phyloP scores from a whole-genome alignment of 2,329 filamentous ascomycete species.

The Aspergillus ruber region DNA sequence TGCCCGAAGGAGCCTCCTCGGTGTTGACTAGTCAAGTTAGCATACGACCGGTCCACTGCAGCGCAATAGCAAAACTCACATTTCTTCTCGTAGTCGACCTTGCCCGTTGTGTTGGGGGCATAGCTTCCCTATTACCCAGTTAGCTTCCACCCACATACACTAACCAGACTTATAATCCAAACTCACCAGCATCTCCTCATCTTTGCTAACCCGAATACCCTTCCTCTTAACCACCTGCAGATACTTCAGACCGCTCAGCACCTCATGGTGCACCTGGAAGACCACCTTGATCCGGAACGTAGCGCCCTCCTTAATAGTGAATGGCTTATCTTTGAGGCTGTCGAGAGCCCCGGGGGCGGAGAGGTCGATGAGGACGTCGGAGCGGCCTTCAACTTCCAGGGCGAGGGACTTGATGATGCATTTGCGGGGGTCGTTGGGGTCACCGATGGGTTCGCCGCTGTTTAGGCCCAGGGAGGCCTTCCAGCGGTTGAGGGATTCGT shows the following conservation, averaged over 20 bases:
- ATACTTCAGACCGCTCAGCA: constrained; percentile 91
- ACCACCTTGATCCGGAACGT: constrained; percentile 90
- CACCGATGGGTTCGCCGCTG: constrained; percentile 62
- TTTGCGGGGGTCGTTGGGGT: constrained; percentile 76
- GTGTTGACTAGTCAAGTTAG: constrained; percentile 61
- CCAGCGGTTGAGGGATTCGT: constrained; percentile 95
- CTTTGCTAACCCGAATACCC: constrained; percentile 80
- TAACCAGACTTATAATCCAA: background rate
- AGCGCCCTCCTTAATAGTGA: constrained; percentile 93
- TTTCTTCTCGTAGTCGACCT: constrained; percentile 78
- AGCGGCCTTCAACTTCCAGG: constrained; percentile 75
- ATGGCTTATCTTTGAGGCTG: constrained; percentile 81
- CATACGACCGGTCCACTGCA: background rate
- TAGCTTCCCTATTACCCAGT: constrained; percentile 65
- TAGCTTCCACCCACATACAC: background rate
- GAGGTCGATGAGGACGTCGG: constrained; percentile 84
- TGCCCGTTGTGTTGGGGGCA: constrained; percentile 84
- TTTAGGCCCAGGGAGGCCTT: constrained; percentile 90
- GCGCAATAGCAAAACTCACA: constrained; percentile 56
- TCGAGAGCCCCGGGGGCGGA: constrained; percentile 65
- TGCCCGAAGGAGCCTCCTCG: constrained; percentile 86
- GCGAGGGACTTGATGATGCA: constrained; percentile 90
- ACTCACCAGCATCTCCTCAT: constrained; percentile 94
- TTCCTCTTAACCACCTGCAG: constrained; percentile 89
- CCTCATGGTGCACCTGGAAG: constrained; percentile 96